Evolutionary conservation across 2,329 filamentous ascomycete species (phyloP).

Genomic region (Boeremia exigua): DNA sequence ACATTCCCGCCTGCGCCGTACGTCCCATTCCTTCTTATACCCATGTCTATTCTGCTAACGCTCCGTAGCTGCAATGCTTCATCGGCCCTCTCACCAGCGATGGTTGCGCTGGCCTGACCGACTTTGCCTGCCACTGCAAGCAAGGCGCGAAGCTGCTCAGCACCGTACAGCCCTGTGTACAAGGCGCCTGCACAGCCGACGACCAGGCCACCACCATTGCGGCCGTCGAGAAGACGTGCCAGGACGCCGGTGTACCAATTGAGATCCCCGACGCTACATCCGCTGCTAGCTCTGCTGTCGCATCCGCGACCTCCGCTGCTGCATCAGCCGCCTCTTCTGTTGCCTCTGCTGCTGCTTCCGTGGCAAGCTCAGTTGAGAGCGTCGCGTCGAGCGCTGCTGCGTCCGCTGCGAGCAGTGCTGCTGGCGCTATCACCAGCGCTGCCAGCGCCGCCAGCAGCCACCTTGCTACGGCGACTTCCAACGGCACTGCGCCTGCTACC

Average conservation of each 20-base stretch:
- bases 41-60: conserved; percentile 22
- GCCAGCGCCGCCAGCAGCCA: not conserved
- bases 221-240: conserved; percentile 43
- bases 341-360: conserved; percentile 8
- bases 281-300: conserved; percentile 13
- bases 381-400: conserved; percentile 6
- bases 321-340: conserved; percentile 19
- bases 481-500: conserved; percentile 8
- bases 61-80: conserved; percentile 55
- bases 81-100: conserved; percentile 49
- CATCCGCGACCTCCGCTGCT: conserved; percentile 13
- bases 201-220: conserved; percentile 46
- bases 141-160: conserved; percentile 51
- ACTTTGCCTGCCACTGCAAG: conserved; percentile 55
- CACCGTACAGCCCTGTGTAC: conserved; percentile 55
- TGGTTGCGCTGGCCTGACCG: conserved; percentile 54
- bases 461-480: conserved; percentile 16
- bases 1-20: conserved; percentile 57
- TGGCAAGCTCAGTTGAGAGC: conserved; percentile 16
- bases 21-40: conserved; percentile 17
- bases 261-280: conserved; percentile 27
- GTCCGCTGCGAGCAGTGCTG: not conserved
- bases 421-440: conserved; percentile 5
- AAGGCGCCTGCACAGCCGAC: conserved; percentile 48
- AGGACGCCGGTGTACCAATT: conserved; percentile 39